Conservation (phyloP, 768 basidiomycete species). For the Dioszegia crocea region DNA sequence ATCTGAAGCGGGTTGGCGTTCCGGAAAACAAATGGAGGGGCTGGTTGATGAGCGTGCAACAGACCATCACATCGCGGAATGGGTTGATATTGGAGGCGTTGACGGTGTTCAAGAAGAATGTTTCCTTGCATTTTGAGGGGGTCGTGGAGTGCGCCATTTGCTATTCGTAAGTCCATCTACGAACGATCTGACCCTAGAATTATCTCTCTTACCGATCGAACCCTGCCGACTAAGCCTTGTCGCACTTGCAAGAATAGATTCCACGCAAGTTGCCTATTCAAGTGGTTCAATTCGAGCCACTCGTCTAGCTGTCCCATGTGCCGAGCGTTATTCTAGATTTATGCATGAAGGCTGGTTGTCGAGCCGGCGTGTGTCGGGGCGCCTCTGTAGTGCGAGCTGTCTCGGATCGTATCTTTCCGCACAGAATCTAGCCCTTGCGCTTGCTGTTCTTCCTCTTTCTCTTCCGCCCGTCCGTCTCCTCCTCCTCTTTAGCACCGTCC, state of each 20-base stretch:
- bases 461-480: neutral
- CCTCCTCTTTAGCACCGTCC: neutral
- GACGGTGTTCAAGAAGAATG: slow-evolving; percentile 88
- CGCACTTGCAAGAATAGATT: slow-evolving; percentile 91
- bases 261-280: slow-evolving; percentile 86
- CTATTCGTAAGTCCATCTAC: slow-evolving; percentile 34
- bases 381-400: too few species aligned
- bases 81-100: slow-evolving; percentile 85
- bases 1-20: slow-evolving; percentile 77
- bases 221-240: slow-evolving; percentile 83
- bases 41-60: slow-evolving; percentile 89
- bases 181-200: slow-evolving; percentile 57
- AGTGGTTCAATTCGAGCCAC: slow-evolving; percentile 58
- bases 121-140: slow-evolving; percentile 86
- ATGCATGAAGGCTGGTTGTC: too few species aligned
- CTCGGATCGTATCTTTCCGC: too few species aligned
- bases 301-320: slow-evolving; percentile 88
- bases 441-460: slow-evolving; percentile 8
- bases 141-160: slow-evolving; percentile 92
- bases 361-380: too few species aligned
- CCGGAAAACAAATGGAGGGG: slow-evolving; percentile 85
- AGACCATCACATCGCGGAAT: slow-evolving; percentile 83
- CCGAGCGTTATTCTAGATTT: slow-evolving; percentile 56
- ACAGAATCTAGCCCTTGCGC: too few species aligned
- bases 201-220: slow-evolving; percentile 82